These are phyloP conservation scores for Verticillium alfalfae DNA, from an alignment of 2,329 filamentous ascomycete species.

Conservation along the genomic window DNA sequence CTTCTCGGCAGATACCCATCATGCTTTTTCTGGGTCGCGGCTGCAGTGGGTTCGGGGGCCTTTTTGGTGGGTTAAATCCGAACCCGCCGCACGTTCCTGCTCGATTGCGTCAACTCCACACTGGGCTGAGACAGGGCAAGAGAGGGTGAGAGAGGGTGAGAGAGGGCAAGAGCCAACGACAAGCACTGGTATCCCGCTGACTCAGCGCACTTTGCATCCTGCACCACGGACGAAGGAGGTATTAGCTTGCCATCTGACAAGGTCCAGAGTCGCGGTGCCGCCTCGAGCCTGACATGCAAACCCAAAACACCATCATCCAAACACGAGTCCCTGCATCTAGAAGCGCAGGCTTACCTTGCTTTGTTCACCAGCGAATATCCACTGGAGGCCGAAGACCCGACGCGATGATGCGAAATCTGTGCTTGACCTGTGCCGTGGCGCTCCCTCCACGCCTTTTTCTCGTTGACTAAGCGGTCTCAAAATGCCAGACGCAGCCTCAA, in stretches of 20 bases:
- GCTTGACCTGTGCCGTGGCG: neutral
- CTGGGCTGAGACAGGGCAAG: too few species aligned
- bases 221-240: neutral
- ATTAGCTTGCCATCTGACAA: neutral
- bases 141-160: neutral
- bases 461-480: neutral
- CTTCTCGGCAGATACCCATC: too few species aligned
- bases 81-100: neutral
- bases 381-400: neutral
- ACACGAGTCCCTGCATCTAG: neutral
- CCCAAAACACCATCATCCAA: neutral
- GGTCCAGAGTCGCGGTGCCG: neutral
- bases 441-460: neutral
- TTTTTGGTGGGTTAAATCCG: neutral
- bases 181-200: neutral
- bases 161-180: neutral
- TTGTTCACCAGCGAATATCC: neutral
- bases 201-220: neutral
- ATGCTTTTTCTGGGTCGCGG: too few species aligned
- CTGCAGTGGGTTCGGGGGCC: neutral
- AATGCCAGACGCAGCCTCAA: neutral
- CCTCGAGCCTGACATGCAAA: neutral
- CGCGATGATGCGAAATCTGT: neutral
- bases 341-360: neutral
- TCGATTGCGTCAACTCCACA: too few species aligned